Conservation (phyloP, 23 red algal genomes). For the Gracilaria gracilis region DNA sequence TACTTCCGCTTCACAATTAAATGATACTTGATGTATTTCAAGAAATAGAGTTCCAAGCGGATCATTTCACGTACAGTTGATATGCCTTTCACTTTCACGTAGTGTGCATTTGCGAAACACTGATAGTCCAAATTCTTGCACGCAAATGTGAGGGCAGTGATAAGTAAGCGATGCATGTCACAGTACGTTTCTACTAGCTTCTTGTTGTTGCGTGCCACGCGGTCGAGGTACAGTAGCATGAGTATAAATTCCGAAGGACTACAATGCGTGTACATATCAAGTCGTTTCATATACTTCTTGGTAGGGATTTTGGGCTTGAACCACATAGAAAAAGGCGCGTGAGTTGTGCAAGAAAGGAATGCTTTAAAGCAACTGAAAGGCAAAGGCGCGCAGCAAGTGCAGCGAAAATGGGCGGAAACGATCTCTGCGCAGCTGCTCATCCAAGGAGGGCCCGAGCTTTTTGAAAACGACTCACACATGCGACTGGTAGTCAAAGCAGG, state of each 20-base stretch:
- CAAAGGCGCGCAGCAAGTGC: slow-evolving; percentile 72
- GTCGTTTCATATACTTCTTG: slow-evolving; percentile 44
- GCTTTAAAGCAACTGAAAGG: slow-evolving; percentile 87
- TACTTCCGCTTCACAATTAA: slow-evolving; percentile 46
- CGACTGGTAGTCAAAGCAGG: slow-evolving; percentile 86
- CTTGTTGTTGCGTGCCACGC: slow-evolving; percentile 20
- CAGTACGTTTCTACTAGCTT: slow-evolving; percentile 29
- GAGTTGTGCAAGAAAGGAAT: slow-evolving; percentile 83
- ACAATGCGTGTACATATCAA: slow-evolving; percentile 65
- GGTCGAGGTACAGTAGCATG: slow-evolving; percentile 65
- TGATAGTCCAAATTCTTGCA: no score
- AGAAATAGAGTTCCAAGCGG: slow-evolving; percentile 83
- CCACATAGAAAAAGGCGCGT: slow-evolving; percentile 68
- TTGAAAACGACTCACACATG: slow-evolving; percentile 98
- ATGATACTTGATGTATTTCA: slow-evolving; percentile 63
- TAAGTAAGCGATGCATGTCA: slow-evolving; percentile 86
- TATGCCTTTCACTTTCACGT: no score
- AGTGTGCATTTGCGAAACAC: no score
- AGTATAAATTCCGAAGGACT: slow-evolving; percentile 46
- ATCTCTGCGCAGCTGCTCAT: slow-evolving; percentile 87
- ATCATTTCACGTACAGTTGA: no score
- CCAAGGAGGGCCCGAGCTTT: slow-evolving; percentile 81
- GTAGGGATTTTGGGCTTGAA: slow-evolving; percentile 56
- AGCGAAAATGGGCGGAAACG: slow-evolving; percentile 83
- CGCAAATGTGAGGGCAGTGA: slow-evolving; percentile 86